Percentiles rank a stretch among this genome's conserved stretches.
phyloP scores from a whole-genome alignment of 1,284 basidiomycete genomes.

The Ceratobasidium sp. region DNA sequence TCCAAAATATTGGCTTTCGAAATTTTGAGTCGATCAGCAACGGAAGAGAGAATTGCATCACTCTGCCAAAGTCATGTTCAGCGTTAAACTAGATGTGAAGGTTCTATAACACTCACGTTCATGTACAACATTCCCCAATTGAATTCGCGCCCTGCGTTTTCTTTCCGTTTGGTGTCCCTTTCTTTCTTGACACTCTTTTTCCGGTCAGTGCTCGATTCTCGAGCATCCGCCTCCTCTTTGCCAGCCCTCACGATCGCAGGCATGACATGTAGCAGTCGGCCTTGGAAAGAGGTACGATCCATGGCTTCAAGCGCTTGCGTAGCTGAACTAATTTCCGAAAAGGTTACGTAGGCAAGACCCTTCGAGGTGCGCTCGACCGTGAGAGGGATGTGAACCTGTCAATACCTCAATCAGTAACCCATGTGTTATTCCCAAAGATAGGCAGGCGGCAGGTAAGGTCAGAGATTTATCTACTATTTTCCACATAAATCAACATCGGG shows the following conservation, averaged over 20 bases:
- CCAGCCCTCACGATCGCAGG: conserved; percentile 77
- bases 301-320: conserved; percentile 79
- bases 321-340: conserved; percentile 72
- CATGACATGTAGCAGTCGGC: conserved; percentile 89
- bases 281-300: conserved; percentile 91
- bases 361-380: conserved; percentile 73
- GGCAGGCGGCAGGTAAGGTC: conserved; percentile 43
- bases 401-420: conserved; percentile 36
- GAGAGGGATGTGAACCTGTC: conserved; percentile 84
- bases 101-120: conserved; percentile 77
- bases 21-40: conserved; percentile 84
- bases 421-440: neutral
- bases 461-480: conserved; percentile 60
- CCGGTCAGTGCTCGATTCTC: conserved; percentile 53
- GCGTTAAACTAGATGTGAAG: conserved; percentile 47
- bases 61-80: conserved; percentile 63
- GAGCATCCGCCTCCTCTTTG: conserved; percentile 61
- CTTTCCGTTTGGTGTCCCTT: conserved; percentile 75
- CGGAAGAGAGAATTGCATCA: conserved; percentile 86
- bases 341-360: conserved; percentile 88
- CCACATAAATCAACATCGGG: conserved; percentile 45
- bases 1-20: conserved; percentile 89
- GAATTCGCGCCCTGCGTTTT: conserved; percentile 82
- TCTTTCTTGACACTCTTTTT: conserved; percentile 76
- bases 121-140: conserved; percentile 98